These are phyloP conservation scores for Pestalotiopsis sp. DNA, from an alignment of 2,329 filamentous ascomycete species.

Conservation along the genomic window DNA sequence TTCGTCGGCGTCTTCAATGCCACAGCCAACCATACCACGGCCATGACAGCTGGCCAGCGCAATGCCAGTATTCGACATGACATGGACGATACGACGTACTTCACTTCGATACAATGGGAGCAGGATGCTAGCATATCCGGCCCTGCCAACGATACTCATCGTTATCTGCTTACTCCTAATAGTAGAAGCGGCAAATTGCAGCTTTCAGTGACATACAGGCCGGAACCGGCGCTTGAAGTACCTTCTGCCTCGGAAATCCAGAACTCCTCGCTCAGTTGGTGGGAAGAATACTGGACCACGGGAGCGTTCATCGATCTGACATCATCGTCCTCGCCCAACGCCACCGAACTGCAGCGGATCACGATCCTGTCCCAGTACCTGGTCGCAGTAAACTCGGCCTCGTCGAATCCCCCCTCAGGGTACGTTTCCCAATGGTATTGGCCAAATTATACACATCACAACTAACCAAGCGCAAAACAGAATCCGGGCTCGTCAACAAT, in stretches of 20 bases:
- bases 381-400: constrained; percentile 54
- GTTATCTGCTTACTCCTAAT: constrained; percentile 40
- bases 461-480: constrained; percentile 14
- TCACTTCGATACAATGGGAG: constrained; percentile 42
- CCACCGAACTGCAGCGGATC: constrained; percentile 53
- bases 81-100: constrained; percentile 46
- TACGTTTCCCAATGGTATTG: constrained; percentile 16
- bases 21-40: constrained; percentile 46
- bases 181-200: constrained; percentile 28
- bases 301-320: constrained; percentile 57
- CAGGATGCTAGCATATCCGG: constrained; percentile 34
- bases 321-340: constrained; percentile 38
- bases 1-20: constrained; percentile 56
- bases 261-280: constrained; percentile 42
- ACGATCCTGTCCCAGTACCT: constrained; percentile 58
- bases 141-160: constrained; percentile 40
- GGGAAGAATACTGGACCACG: constrained; percentile 51
- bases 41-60: constrained; percentile 28
- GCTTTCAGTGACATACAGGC: constrained; percentile 36
- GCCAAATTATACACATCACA: neutral
- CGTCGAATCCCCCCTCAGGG: constrained; percentile 51
- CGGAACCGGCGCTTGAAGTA: constrained; percentile 22
- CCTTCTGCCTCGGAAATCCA: constrained; percentile 29
- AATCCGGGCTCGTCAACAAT: constrained; percentile 49
- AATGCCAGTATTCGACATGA: constrained; percentile 45